Percentiles rank a stretch among this genome's conserved stretches.
Evolutionary conservation across 2,329 filamentous ascomycete genomes (phyloP).

Genomic region (Daldinia sp.): DNA sequence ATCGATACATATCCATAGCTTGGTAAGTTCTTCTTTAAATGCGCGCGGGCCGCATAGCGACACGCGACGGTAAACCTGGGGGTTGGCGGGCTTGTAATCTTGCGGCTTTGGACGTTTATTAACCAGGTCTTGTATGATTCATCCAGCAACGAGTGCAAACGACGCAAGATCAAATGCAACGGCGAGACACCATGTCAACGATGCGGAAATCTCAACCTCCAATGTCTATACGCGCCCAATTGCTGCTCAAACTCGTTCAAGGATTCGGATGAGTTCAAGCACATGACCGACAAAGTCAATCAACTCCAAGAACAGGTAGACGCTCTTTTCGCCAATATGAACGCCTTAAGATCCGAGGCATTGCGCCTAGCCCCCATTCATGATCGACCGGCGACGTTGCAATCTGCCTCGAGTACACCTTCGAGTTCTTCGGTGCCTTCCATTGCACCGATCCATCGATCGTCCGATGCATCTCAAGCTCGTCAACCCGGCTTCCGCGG

Average conservation of each 20-base stretch:
- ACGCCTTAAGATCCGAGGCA: slow-evolving; percentile 67
- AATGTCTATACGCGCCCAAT: slow-evolving; percentile 72
- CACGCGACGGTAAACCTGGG: slow-evolving; percentile 6
- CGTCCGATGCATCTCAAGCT: slow-evolving; percentile 57
- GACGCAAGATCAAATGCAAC: slow-evolving; percentile 80
- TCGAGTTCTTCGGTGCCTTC: slow-evolving; percentile 54
- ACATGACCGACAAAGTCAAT: slow-evolving; percentile 77
- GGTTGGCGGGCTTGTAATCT: too few species aligned
- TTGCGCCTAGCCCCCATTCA: slow-evolving; percentile 55
- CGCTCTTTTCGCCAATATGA: slow-evolving; percentile 76
- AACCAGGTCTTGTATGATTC: background rate
- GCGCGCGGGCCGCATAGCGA: slow-evolving; percentile 1
- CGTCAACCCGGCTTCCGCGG: slow-evolving; percentile 77
- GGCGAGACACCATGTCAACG: slow-evolving; percentile 73
- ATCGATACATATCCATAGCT: slow-evolving; percentile 69
- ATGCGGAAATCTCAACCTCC: slow-evolving; percentile 72
- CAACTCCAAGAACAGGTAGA: slow-evolving; percentile 86
- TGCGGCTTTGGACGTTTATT: too few species aligned
- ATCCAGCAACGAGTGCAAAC: slow-evolving; percentile 74
- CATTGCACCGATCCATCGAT: slow-evolving; percentile 52
- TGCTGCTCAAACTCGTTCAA: slow-evolving; percentile 82
- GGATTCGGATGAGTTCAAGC: slow-evolving; percentile 89
- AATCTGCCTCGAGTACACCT: slow-evolving; percentile 52
- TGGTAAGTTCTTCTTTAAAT: slow-evolving; percentile 56
- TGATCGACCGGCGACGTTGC: slow-evolving; percentile 51